These are phyloP conservation scores for Wickerhamomyces sydowiorum DNA, from an alignment of 805 yeast species.

Conservation along the genomic window DNA sequence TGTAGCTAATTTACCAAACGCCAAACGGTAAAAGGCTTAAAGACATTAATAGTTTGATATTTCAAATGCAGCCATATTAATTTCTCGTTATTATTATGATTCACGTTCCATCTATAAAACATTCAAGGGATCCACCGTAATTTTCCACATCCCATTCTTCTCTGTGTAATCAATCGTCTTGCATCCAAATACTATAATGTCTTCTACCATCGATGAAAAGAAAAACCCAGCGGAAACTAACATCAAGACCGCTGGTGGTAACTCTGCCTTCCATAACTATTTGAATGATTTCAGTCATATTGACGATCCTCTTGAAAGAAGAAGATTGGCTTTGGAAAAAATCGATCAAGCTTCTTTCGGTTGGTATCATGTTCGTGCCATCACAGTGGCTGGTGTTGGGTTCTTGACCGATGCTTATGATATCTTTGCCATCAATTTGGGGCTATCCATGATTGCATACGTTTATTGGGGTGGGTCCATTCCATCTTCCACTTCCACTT, in stretches of 20 bases:
- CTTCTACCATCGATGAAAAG: conserved; percentile 14
- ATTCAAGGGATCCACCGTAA: background rate
- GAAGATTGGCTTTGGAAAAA: conserved; percentile 78
- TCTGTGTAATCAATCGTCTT: background rate
- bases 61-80: no score
- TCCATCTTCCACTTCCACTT: conserved; percentile 69
- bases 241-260: conserved; percentile 7
- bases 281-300: conserved; percentile 75
- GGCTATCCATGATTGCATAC: conserved; percentile 69
- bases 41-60: no score
- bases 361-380: conserved; percentile 80
- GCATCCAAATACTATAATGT: no score
- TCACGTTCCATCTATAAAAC: background rate
- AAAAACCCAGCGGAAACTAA: conserved; percentile 14
- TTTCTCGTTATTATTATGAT: no score
- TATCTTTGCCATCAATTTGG: conserved; percentile 84
- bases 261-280: conserved; percentile 81
- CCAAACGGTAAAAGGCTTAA: no score
- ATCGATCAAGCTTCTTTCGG: conserved; percentile 76
- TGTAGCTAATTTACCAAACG: no score
- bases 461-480: conserved; percentile 63
- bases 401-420: conserved; percentile 91
- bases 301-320: conserved; percentile 81
- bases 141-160: background rate
- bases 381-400: conserved; percentile 88